Conservation (phyloP, 148 eudicot genomes). For the Chenopodium album region DNA sequence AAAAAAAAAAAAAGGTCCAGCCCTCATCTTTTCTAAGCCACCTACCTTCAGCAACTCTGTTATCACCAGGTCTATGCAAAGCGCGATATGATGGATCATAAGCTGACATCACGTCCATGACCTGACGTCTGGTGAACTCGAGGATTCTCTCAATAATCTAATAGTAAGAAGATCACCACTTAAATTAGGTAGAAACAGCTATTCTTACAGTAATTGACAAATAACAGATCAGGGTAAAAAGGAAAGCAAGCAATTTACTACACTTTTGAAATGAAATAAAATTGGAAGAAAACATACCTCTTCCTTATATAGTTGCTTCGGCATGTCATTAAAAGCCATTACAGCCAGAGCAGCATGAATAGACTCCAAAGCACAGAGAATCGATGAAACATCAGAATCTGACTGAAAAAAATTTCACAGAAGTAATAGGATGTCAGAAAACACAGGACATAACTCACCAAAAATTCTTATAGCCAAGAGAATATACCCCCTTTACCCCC, state of each 20-base stretch:
- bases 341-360: constrained; percentile 86
- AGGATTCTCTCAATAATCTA: constrained; percentile 91
- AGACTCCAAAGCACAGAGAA: constrained; percentile 78
- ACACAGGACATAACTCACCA: not conserved
- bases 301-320: constrained; percentile 86
- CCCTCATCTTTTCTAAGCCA: not conserved
- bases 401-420: constrained; percentile 46
- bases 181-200: constrained; percentile 7
- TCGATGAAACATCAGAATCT: constrained; percentile 65
- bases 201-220: constrained; percentile 8
- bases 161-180: constrained; percentile 24
- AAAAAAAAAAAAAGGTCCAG: not conserved
- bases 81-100: constrained; percentile 92
- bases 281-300: constrained; percentile 52
- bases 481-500: not conserved
- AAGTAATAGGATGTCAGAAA: constrained; percentile 10
- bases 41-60: constrained; percentile 70
- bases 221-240: constrained; percentile 2
- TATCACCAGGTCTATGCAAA: constrained; percentile 73
- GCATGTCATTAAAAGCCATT: constrained; percentile 78
- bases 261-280: not conserved
- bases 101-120: constrained; percentile 76
- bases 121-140: constrained; percentile 86
- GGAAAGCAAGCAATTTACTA: not conserved
- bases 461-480: not conserved